Evolutionary conservation across 495 filamentous ascomycete species (phyloP).

Genomic region (Hypoxylon cercidicola): DNA sequence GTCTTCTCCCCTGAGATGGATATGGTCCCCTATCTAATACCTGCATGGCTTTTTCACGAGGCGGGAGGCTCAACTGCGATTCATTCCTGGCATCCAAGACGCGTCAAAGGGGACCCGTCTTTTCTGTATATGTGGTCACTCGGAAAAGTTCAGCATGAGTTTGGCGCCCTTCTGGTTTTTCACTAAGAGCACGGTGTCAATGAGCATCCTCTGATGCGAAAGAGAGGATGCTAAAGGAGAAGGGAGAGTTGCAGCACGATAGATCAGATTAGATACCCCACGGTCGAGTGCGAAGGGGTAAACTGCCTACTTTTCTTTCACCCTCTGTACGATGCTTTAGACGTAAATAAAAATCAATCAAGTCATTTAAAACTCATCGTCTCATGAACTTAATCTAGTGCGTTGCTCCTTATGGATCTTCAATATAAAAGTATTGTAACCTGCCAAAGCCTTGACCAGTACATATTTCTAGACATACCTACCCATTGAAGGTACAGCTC

Average conservation of each 20-base stretch:
- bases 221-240: conserved; percentile 3
- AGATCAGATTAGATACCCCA: conserved; percentile 28
- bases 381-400: background rate
- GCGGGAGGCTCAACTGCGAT: conserved; percentile 21
- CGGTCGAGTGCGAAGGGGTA: conserved; percentile 6
- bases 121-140: conserved; percentile 3
- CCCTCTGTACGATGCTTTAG: conserved; percentile 23
- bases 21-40: conserved; percentile 5
- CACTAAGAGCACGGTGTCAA: conserved; percentile 1
- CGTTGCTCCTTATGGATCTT: too few relatives aligned
- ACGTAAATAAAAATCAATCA: background rate
- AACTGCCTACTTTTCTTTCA: conserved; percentile 14
- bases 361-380: background rate
- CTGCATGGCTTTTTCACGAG: conserved; percentile 7
- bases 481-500: too few relatives aligned
- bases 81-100: conserved; percentile 23
- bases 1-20: background rate
- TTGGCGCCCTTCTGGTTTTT: conserved; percentile 27
- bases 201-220: background rate
- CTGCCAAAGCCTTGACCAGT: too few relatives aligned
- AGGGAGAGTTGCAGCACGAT: conserved; percentile 13
- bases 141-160: conserved; percentile 35
- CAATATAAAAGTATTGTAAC: too few relatives aligned
- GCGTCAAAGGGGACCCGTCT: conserved; percentile 16
- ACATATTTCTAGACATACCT: too few relatives aligned